Base-by-base conservation (phyloP, 495 filamentous ascomycete species). In the Penicillium dipodomyicola region DNA sequence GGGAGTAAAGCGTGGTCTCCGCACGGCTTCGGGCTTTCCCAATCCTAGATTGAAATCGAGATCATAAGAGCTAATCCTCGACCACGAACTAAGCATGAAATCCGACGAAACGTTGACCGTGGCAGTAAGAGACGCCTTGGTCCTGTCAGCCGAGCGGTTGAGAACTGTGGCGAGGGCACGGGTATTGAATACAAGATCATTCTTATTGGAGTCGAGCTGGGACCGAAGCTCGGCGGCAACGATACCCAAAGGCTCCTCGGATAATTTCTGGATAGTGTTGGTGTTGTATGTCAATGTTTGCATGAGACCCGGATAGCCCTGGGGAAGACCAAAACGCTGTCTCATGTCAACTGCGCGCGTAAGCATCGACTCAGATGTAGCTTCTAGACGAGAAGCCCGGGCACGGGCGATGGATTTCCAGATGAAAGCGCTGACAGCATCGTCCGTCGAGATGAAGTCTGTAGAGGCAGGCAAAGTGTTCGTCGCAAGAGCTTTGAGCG, bases 11-110 rank as follows among this genome's bases (percentile, higher is more conserved):
- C 49, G 41, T 35, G 82, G 82, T 57, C 81, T 69, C 6, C 82
- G 57, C 42, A 82, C 80, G 7, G 72, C 67, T 47, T 73, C 73
- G 3, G 81, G 79, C 42, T 61, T 67, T 1, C 81, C 83, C 19
- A 83, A 58, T 7, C 73, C 77, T 6, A 79, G 33, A n/a, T 68
- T 67, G 39, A 83, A 84, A 59, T 83, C 76, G 11, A 78, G 62
- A 0, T 67, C 60, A 57, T 79, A 80, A 58, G 62, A 75, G 17
- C 72, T 60, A 19, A 77, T 48, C 40, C 78, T 77, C 0, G 77
- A 68, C 83, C 80, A 86, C 9, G 80, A 84, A 60, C 77, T 81
- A 5, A 84, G 44, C 71, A 78, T 74, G 9, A 83, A 56, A 52
- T 82, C 81, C 20, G 49, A 54, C 1, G 68, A 64, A 27, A 72